Conservation (phyloP, 345 rosid genomes). For the Euphorbia tirucalli region DNA sequence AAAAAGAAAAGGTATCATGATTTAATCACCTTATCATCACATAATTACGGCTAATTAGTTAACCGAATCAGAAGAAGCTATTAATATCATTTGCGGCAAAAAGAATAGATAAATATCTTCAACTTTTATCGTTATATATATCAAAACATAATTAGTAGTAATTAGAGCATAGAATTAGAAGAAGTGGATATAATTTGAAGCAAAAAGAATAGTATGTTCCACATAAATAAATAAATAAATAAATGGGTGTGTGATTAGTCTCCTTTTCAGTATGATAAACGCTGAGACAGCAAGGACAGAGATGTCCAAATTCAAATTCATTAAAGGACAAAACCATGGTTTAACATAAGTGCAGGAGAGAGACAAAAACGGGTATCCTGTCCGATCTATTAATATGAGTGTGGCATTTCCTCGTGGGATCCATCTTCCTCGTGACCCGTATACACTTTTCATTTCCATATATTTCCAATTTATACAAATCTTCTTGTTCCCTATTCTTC, state of each 20-base stretch:
- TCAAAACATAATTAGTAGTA: no score
- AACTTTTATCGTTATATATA: no score
- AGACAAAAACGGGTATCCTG: conserved; percentile 35
- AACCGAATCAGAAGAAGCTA: no score
- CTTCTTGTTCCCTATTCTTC: conserved; percentile 5
- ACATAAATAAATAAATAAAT: no score
- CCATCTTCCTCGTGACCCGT: conserved; percentile 38
- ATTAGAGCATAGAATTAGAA: no score
- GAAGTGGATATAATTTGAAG: background rate
- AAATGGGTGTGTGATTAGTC: background rate
- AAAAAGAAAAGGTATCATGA: no score
- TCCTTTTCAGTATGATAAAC: no score
- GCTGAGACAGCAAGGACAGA: conserved; percentile 43
- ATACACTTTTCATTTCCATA: background rate
- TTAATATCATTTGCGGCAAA: no score
- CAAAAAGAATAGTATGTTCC: conserved; percentile 19
- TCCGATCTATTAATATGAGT: conserved; percentile 35
- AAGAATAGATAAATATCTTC: no score
- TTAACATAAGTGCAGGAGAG: conserved; percentile 1
- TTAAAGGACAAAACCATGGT: conserved; percentile 24
- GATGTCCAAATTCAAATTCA: conserved; percentile 18
- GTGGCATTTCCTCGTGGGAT: conserved; percentile 40
- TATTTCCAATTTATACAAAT: background rate
- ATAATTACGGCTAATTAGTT: no score
- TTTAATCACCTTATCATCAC: no score